Base-by-base conservation (phyloP, 257 asterid species). In the Nyctanthes arbortristis region DNA sequence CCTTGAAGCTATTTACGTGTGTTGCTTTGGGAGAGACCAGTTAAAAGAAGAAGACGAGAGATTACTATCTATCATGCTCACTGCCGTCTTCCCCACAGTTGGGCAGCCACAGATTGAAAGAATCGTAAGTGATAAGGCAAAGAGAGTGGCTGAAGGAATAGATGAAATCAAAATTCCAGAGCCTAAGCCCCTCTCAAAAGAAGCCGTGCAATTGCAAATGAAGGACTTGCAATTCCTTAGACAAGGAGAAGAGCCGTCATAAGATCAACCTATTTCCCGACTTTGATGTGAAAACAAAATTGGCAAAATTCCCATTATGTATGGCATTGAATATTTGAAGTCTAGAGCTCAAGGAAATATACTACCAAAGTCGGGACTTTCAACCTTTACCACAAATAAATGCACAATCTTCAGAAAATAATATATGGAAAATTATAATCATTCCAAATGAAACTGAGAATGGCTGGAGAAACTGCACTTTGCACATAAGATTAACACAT, bases 201-300 rank as follows among this genome's bases (percentile, higher is more conserved):
- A 94, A 81, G 99, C 99, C 39, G 92, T 82, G 61, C 85, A 80
- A 81, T 29, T 86, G 78, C 99, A 94, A 75, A 87, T 89, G 97
- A 91, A 89, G 81, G 99, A 94, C 77, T 81, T 94, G 68, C 85
- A 89, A 37, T 94, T 94, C 71, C 96, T 94, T 63, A 82, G 70
- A 69, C 80, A 89, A 63, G 88, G 87, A 6, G 68, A 72, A 4
- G 85, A 85, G 45, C 54, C 58, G n/a, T 8, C 71, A 3, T 75
- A 52, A 35, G 5, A 3, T 13, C 10, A n/a, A n/a, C 32, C 56
- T 25, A 22, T 28, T 1, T 36, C 45, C 33, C 47, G 43, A 18
- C 36, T 14, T 22, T 6, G 9, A 18, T 52, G 27, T 22, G 36
- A 36, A 25, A 22, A 13, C 16, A 32, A 54, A 14, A 16, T 18